A percentile compares a stretch with the other conserved stretches of the same genome.
These are phyloP conservation scores for Phytophthora megakarya DNA, from an alignment of 352 stramenopile genomes.

Conservation along the genomic window DNA sequence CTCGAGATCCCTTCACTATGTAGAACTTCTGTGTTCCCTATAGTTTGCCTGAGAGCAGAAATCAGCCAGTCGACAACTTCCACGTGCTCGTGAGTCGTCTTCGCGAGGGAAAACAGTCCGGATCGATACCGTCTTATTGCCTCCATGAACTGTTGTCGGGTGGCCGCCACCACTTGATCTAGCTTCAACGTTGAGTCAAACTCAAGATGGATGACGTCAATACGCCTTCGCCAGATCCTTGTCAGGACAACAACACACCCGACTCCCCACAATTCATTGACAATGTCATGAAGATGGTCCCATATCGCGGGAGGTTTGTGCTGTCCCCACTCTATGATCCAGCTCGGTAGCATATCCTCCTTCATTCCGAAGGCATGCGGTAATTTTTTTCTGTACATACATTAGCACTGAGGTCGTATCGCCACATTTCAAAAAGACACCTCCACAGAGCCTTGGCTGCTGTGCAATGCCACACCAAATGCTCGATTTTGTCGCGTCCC, in stretches of 20 bases:
- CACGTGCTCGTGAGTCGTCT: too few species aligned
- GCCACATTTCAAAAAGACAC: neutral
- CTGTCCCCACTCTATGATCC: neutral
- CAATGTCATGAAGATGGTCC: neutral
- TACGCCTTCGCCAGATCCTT: neutral
- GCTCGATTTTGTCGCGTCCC: too few species aligned
- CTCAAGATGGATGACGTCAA: too few species aligned
- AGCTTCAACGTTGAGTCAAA: too few species aligned
- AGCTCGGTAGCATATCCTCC: neutral
- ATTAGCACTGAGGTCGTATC: neutral
- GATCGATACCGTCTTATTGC: too few species aligned
- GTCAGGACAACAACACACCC: neutral
- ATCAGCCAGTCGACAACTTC: too few species aligned
- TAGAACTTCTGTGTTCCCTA: neutral
- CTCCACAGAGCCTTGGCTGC: neutral
- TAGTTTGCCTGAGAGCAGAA: neutral
- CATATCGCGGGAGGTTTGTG: neutral
- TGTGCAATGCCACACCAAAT: neutral
- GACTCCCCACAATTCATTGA: neutral
- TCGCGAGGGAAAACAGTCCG: too few species aligned
- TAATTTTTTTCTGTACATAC: neutral
- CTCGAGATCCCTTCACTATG: too few species aligned
- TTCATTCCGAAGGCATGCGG: too few species aligned
- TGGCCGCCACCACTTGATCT: too few species aligned
- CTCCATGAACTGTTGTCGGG: too few species aligned